Base-by-base conservation (phyloP, 179 eudicot genomes). In the Amaranthus tricolor region DNA sequence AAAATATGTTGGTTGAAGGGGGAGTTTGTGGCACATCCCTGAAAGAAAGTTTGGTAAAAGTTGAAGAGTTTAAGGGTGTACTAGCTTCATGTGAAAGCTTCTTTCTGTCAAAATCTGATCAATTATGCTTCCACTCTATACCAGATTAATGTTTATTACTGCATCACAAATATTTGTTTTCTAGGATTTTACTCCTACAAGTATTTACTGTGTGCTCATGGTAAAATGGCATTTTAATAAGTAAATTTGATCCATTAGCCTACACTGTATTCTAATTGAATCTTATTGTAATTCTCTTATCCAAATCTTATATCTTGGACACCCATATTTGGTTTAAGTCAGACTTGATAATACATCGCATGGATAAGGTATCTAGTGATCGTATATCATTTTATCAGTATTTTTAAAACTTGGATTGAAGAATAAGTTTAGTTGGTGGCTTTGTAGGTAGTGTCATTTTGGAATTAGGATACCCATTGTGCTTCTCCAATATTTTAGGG, bases 301-400 rank as follows among this genome's bases (percentile, higher is more conserved):
- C 11, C 57, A 20, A 57, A 15, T 54, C 47, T n/a, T 5, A 58
- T 57, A 21, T 75, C 19, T 16, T 57, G 50, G 59, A 75, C 58
- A 15, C 49, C 11, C 16, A 62, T 13, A 20, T 14, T 7, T 7
- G 52, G 55, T 45, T 47, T 31, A 61, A 16, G 1, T 44, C 16
- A 20, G 54, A 62, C 21, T 49, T 77, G 67, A 51, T 19, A 43
- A 20, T 71, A 47, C 10, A 54, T 14, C 66, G 43, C 61, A 72
- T n/a, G 67, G 57, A 65, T 58, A 13, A 20, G 16, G 6, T 15
- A 21, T 2, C 24, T 60, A 21, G 16, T 4, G 11, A 15, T 9
- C 4, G 5, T 44, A 7, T 14, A 31, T 15, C 10, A 47, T 17
- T 9, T 15, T 15, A n/a, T 7, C 40, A 15, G 70, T 47, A 7